Evolutionary conservation across 2,329 filamentous ascomycete species (phyloP).

Genomic region (Claviceps purpurea): DNA sequence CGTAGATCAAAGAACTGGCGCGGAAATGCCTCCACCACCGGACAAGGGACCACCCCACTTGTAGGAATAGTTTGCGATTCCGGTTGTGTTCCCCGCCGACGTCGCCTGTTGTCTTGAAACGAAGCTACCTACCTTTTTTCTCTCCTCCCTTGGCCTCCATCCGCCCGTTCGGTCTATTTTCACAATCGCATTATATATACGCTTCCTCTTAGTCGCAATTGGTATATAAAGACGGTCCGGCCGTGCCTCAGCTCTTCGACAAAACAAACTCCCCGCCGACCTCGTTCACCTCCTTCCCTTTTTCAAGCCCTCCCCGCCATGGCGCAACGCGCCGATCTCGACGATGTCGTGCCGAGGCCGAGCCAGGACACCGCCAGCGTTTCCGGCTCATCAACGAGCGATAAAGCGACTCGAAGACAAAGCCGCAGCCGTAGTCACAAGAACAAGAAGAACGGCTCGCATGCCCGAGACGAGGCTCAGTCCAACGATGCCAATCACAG

Average conservation of each 20-base stretch:
- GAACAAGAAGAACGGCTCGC: slow-evolving; percentile 14
- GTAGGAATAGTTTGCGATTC: too few species aligned
- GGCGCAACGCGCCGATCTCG: slow-evolving; percentile 15
- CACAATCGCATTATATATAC: too few species aligned
- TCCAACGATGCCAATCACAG: slow-evolving; percentile 17
- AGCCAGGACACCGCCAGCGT: slow-evolving; percentile 13
- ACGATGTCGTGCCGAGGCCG: slow-evolving; percentile 18
- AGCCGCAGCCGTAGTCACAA: slow-evolving; percentile 17
- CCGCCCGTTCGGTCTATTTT: too few species aligned
- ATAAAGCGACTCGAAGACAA: slow-evolving; percentile 13
- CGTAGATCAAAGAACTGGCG: too few species aligned
- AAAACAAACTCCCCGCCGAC: not conserved
- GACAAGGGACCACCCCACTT: too few species aligned
- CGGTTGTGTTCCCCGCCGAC: too few species aligned
- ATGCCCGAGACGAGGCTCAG: slow-evolving; percentile 6
- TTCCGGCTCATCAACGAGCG: slow-evolving; percentile 18
- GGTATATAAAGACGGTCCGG: too few species aligned
- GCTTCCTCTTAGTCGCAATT: too few species aligned
- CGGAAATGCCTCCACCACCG: too few species aligned
- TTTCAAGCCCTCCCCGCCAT: slow-evolving; percentile 8
- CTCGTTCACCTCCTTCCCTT: not conserved
- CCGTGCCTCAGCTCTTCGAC: not conserved
- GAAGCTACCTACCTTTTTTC: too few species aligned
- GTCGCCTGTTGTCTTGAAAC: too few species aligned
- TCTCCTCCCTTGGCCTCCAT: too few species aligned